phyloP scores from a whole-genome alignment of 225 moss, liverwort and hornwort species.

The Sphagnum tenellum region DNA sequence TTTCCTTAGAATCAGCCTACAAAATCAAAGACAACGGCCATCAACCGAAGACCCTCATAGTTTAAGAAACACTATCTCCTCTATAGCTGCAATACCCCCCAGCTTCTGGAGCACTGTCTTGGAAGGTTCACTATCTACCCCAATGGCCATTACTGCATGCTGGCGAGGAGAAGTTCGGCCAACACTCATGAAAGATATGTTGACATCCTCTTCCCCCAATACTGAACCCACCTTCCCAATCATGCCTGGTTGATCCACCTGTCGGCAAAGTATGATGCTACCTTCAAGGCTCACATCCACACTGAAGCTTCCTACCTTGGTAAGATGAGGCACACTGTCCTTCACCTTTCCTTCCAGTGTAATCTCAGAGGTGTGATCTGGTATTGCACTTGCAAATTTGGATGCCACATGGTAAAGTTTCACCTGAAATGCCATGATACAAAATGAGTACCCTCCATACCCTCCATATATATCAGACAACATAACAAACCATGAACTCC shows the following conservation, averaged over 20 bases:
- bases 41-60: conserved; percentile 14
- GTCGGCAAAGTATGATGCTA: conserved; percentile 79
- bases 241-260: conserved; percentile 94
- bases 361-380: conserved; percentile 43
- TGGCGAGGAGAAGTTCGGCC: conserved; percentile 68
- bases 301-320: conserved; percentile 60
- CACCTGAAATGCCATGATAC: conserved; percentile 16
- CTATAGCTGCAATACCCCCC: conserved; percentile 51
- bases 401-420: conserved; percentile 48
- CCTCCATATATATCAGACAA: too few relatives aligned
- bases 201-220: conserved; percentile 64
- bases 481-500: too few relatives aligned
- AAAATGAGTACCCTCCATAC: background rate
- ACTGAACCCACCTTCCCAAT: conserved; percentile 77
- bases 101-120: conserved; percentile 54
- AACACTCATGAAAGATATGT: conserved; percentile 97
- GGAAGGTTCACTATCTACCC: conserved; percentile 65
- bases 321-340: conserved; percentile 56
- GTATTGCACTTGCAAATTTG: conserved; percentile 57
- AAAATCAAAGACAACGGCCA: too few relatives aligned
- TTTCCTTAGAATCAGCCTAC: too few relatives aligned
- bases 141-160: conserved; percentile 82
- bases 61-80: conserved; percentile 81
- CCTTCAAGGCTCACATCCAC: conserved; percentile 90
- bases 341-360: conserved; percentile 69